phyloP scores from a whole-genome alignment of 2,329 filamentous ascomycete genomes.

The Scedosporium apiospermum region DNA sequence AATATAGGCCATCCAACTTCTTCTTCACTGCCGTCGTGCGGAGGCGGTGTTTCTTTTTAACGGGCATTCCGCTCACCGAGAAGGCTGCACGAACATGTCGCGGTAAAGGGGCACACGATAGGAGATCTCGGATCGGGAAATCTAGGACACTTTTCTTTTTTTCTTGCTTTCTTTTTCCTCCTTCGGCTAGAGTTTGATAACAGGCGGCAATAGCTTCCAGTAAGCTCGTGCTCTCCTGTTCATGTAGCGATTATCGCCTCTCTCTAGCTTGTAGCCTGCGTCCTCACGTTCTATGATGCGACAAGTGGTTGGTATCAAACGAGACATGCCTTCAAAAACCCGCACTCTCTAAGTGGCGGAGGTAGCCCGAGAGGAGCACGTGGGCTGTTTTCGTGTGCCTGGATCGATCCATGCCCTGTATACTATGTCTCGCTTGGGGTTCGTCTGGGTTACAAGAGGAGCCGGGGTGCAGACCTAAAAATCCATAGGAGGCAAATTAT shows the following conservation, averaged over 20 bases:
- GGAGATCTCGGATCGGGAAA: not conserved
- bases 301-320: too few species aligned
- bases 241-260: too few species aligned
- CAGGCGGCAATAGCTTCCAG: too few species aligned
- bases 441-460: not conserved
- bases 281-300: too few species aligned
- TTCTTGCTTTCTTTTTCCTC: conserved; percentile 7
- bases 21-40: too few species aligned
- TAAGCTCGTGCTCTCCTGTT: too few species aligned
- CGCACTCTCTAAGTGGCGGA: too few species aligned
- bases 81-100: not conserved
- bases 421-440: not conserved
- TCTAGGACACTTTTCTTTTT: conserved; percentile 4
- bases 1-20: not conserved
- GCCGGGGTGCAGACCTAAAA: not conserved
- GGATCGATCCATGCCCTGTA: not conserved
- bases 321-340: too few species aligned
- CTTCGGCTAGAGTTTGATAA: too few species aligned
- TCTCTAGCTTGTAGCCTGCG: too few species aligned
- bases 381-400: not conserved
- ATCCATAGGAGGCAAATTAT: not conserved
- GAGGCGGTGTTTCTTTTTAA: not conserved
- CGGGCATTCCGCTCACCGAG: not conserved
- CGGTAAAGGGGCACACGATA: not conserved
- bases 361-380: not conserved